phyloP scores from a whole-genome alignment of 228 moss, liverwort and hornwort genomes.

The Sphagnum magellanicum region DNA sequence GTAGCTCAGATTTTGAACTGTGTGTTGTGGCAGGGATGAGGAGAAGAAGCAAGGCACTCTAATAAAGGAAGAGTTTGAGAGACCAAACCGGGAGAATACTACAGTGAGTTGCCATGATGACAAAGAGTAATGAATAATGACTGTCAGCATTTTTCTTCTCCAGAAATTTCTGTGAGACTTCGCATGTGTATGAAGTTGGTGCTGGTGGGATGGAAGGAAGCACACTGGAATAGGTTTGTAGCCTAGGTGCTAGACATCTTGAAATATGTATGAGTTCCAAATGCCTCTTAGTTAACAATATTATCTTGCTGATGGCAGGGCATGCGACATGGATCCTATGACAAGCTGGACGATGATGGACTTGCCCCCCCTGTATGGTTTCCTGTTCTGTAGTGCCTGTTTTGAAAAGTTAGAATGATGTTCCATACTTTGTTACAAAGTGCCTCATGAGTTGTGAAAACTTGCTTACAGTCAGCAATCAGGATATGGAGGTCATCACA shows the following conservation, averaged over 20 bases:
- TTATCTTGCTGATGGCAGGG: constrained; percentile 30
- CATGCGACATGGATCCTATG: constrained; percentile 99
- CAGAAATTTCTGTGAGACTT: too few relatives aligned
- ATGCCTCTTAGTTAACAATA: too few relatives aligned
- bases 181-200: too few relatives aligned
- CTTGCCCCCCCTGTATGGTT: constrained; percentile 82
- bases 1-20: neutral
- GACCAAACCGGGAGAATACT: constrained; percentile 93
- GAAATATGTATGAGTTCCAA: too few relatives aligned
- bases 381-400: neutral
- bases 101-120: constrained; percentile 39
- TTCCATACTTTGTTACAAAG: too few relatives aligned
- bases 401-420: too few relatives aligned
- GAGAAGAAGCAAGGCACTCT: constrained; percentile 98
- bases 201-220: neutral
- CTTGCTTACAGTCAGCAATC: too few relatives aligned
- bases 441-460: too few relatives aligned
- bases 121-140: neutral
- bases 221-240: neutral
- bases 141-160: too few relatives aligned
- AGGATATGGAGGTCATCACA: too few relatives aligned
- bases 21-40: constrained; percentile 55
- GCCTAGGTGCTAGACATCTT: neutral
- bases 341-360: constrained; percentile 97
- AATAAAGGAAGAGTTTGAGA: constrained; percentile 97